Evolutionary conservation across 164 flowering plant species (phyloP), one percentile per base, ranked within the genome.

Genomic region (Magnolia kwangsiensis): DNA sequence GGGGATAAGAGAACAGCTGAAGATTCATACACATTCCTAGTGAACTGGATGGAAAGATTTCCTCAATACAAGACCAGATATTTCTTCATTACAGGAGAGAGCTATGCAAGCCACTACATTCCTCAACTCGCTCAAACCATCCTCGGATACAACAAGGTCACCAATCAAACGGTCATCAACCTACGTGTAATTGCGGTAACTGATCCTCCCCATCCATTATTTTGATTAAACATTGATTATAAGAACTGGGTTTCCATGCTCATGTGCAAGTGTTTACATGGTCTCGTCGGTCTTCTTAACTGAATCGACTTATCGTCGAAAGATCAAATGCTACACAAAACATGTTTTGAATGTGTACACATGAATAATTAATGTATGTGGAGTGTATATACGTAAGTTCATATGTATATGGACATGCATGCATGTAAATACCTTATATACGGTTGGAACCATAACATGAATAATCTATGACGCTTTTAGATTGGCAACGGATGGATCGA

Each of bases 61-160:
- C 90, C 95, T 4, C 68, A 65, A 65, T 91, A 51, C 80, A 83
- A 83, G 72, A 19, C 72, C 50, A 82, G 68, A 49, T 90, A 88
- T 72, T 87, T 91, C 79, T 91, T 71, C 83, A 76, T 91, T n/a
- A 72, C 95, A 20, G 92, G 95, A 72, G 92, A 91, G 83, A 85
- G 86, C 81, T 85, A 85, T 6, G 84, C 82, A 0, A 83, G 88
- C 4, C 87, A 85, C 49, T 90, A 91, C 65, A 87, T 88, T 50
- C 95, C 95, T 75, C 93, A 91, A 65, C 84, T 91, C 9, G 90
- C 93, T 6, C 89, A 88, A 75, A 83, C 88, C 14, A 72, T 91
- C 0, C 84, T 75, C 55, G 88, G 87, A 37, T 49, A 89, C 18
- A 91, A 88, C 76, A 85, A 86, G 20, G 77, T 83, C 8, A 72